These are phyloP conservation scores for Tetrapisispora iriomotensis DNA, from an alignment of 805 yeast species.

Conservation along the genomic window DNA sequence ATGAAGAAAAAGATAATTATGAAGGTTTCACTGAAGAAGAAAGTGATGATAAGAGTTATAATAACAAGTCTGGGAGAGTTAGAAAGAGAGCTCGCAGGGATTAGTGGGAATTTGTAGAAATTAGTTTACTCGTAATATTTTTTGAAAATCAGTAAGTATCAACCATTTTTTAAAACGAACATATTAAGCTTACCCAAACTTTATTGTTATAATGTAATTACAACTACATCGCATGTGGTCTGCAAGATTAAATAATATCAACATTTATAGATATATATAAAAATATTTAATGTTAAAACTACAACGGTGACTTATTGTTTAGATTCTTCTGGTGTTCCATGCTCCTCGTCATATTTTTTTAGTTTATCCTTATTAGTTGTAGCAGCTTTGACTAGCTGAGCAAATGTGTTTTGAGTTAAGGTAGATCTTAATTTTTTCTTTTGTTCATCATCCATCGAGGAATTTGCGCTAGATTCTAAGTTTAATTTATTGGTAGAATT, in stretches of 20 bases:
- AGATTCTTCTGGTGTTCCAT: neutral
- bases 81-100: slow-evolving; percentile 9
- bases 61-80: slow-evolving; percentile 1
- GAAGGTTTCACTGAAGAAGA: slow-evolving; percentile 4
- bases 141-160: too few species aligned
- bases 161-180: too few species aligned
- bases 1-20: slow-evolving; percentile 7
- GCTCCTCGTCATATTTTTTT: slow-evolving; percentile 14
- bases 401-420: slow-evolving; percentile 47
- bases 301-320: neutral
- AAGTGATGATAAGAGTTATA: slow-evolving; percentile 6
- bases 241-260: too few species aligned
- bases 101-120: too few species aligned
- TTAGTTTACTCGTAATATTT: too few species aligned
- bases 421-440: slow-evolving; percentile 28
- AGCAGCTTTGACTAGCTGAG: slow-evolving; percentile 63
- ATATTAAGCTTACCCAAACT: too few species aligned
- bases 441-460: slow-evolving; percentile 9
- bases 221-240: too few species aligned
- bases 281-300: neutral
- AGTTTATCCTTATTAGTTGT: slow-evolving; percentile 44
- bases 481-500: slow-evolving; percentile 12
- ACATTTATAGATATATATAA: neutral
- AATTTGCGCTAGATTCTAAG: slow-evolving; percentile 1
- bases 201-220: too few species aligned